Evolutionary conservation across 1,284 basidiomycete genomes (phyloP), one percentile per base, ranked within the genome.

Genomic region (Trichosporon ovoides): DNA sequence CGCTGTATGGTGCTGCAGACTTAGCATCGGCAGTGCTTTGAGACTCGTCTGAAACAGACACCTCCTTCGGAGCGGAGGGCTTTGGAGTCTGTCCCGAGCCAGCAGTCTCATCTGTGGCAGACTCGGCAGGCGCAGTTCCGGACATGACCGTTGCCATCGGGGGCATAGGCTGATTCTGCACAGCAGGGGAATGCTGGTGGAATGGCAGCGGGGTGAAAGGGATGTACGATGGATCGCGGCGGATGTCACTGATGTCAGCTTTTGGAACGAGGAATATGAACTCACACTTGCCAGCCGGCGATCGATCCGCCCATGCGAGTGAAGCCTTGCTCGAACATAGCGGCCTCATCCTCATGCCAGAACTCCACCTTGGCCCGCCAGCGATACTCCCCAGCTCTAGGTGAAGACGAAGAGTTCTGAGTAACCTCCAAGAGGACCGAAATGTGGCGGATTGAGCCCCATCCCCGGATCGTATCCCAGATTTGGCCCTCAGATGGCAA

Each of bases 301-400:
- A 75, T 46, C 16, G 58, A 34, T 19, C 62, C 61, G 0, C 43
- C 43, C 43, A 40, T 51, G 18, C 61, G 54, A 6, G 60, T 67
- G 38, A 69, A 71, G 1, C 65, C 84, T 50, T 85, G 83, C 69
- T 92, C 89, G 2, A 88, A 88, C 19, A 81, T 77, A 18, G 82
- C 81, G 4, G 89, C 90, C 71, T 93, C 90, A 46, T 89, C 88
- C 74, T 92, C 89, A 64, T 85, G 84, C 88, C 88, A 93, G 73
- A 89, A 93, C 73, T 92, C 88, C 53, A 92, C 82, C 85, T 69
- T 88, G 84, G 60, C 85, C 81, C 38, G 85, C 85, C 64, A 87
- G 84, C n/a, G 52, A 1, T 56, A 52, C 22, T 54, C 52, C 18
- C 83, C 83, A 60, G 83, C 84, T 31, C 81, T 84, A 3, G 86